Evolutionary conservation across 2,329 filamentous ascomycete species (phyloP), one percentile per base, ranked within the genome.

Genomic region (Microascus cirrosus): DNA sequence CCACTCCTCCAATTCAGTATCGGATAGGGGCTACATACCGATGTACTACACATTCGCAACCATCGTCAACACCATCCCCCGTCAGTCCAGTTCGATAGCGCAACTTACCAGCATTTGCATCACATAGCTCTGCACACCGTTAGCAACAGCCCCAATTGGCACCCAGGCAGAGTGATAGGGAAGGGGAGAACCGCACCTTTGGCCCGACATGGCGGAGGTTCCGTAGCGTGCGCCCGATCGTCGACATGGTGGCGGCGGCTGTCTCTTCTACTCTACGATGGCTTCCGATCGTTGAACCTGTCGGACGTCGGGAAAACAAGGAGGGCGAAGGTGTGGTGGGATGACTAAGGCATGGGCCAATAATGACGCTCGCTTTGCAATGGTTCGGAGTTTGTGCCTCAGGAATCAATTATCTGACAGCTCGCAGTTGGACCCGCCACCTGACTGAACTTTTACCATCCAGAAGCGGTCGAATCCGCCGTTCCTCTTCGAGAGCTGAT

Each of bases 101-200:
- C 62, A 68, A 79, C 87, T 76, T 89, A 95, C 89, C 77, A 93
- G 85, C 82, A 97, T 82, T 80, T 97, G 94, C 75, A 89, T 87
- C 75, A 84, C 87, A 80, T 87, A 94, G 73, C 96, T 88, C 91
- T 95, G 69, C 66, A 20, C 20, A 22, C n/a, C n/a, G 22, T 50
- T 50, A 50, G 45, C 52, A 66, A 53, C 12, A 20, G 20, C 48
- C 25, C 48, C 22, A 51, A 35, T 52, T 52, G 55, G 36, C 12
- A 42, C 12, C 36, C 36, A n/a, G 36, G 36, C 36, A n/a, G 32
- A 48, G 28, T 28, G 53, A 48, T 7, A 8, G 42, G 18, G 13
- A 15, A n/a, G 11, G 39, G n/a, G 45, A 8, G 24, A 4, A 25
- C 56, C 74, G 63, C 74, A 91, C 91, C 86, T 92, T 95, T 69